These are phyloP conservation scores for Leptodermis oblonga DNA, from an alignment of 257 asterid species.

Conservation along the genomic window DNA sequence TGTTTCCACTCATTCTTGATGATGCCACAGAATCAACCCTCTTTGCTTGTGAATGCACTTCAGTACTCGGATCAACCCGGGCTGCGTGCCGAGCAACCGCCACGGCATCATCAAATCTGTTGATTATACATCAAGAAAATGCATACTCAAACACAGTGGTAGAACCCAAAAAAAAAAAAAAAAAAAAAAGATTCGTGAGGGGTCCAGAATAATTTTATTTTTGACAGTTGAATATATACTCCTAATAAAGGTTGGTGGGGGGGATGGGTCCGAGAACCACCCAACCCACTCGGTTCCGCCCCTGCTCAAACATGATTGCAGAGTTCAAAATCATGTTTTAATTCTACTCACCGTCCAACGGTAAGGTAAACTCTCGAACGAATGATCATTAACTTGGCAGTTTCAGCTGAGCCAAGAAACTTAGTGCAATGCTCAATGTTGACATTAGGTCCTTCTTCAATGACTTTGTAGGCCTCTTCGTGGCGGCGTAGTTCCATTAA, in stretches of 20 bases:
- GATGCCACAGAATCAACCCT: conserved; percentile 29
- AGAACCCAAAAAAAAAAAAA: no score
- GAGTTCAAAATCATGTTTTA: no score
- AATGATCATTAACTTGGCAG: conserved; percentile 31
- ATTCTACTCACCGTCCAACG: conserved; percentile 46
- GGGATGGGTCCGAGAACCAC: no score
- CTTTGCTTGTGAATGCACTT: conserved; percentile 21
- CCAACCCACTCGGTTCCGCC: no score
- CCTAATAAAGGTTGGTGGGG: no score
- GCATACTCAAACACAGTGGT: not conserved
- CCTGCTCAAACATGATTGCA: no score
- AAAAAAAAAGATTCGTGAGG: no score
- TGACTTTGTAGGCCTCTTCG: conserved; percentile 41
- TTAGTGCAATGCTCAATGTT: conserved; percentile 21
- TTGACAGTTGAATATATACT: no score
- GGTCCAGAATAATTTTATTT: no score
- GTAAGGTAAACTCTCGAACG: conserved; percentile 46
- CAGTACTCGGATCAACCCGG: conserved; percentile 31
- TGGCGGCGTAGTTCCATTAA: conserved; percentile 47
- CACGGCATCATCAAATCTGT: conserved; percentile 66
- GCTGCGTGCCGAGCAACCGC: conserved; percentile 37
- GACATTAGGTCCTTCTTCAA: conserved; percentile 30
- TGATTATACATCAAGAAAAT: not conserved
- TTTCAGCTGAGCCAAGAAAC: conserved; percentile 35
- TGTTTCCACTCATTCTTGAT: conserved; percentile 47